Evolutionary conservation across 495 filamentous ascomycete genomes (phyloP), one percentile per base, ranked within the genome.

Genomic region (Lophium mytilinum): DNA sequence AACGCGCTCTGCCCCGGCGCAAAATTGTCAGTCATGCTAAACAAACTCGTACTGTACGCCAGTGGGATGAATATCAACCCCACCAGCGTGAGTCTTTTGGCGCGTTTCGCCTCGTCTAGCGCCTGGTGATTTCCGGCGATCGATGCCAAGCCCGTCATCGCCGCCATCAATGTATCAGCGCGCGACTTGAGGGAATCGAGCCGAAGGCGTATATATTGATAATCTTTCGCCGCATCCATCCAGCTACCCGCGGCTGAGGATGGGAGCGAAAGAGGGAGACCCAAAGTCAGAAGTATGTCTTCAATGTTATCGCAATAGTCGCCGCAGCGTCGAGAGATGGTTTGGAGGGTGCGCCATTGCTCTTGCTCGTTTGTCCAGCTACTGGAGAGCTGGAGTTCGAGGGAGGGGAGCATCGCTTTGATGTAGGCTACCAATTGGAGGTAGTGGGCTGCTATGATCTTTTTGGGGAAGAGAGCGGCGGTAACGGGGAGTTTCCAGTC

Each of bases 281-380:
- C 61, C n/a, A 64, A 52, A 34, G 47, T 56, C 3, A 60, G 52
- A 4, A 64, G 56, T 17, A 57, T 57, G 53, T 64, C 61, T 60
- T 64, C 61, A 18, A 64, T 50, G 24, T 64, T 57, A 39, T 64
- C 61, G 24, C 61, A n/a, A 33, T 64, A 64, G 57, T 64, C 60
- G 15, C 61, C 61, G 36, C 61, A 64, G 9, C 61, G 56, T 6
- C 61, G 56, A 17, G 21, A 39, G 33, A 64, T 64, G 9, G 61
- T 64, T 48, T 64, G 61, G 14, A 64, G 53, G 11, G 36, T 52
- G 21, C 55, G 54, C 61, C 61, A 64, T 43, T 64, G 61, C 17
- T 60, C 61, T 42, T 60, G 52, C 30, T 64, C 61, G 12, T 64
- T 53, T 7, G 50, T 49, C 61, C 61, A 64, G 9, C 56, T 57